Base-by-base conservation (phyloP, 768 basidiomycete genomes). In the Phylloporus scabripes region DNA sequence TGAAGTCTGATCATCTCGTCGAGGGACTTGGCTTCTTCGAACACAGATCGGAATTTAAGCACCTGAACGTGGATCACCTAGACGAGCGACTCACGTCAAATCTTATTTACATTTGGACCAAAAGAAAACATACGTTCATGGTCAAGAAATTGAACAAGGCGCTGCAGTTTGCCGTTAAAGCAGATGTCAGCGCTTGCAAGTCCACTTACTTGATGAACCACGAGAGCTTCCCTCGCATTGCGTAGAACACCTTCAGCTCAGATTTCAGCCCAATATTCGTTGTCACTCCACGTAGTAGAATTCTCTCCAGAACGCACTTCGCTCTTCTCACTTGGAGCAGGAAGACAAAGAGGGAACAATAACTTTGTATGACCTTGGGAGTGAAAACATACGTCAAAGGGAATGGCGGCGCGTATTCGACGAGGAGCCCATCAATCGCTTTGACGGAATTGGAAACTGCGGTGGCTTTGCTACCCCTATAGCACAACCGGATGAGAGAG, bases 381-480 rank as follows among this genome's bases (percentile, higher is more conserved):
- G 78, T 76, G 56, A 90, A 87, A 41, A 91, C 76, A 61, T 92
- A 92, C 1, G 82, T 83, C 59, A 92, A 63, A 5, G 90, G 89
- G 57, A 89, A 91, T 1, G 90, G 85, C 2, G 86, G 74, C 6
- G 84, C 81, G 54, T 92, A 92, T 71, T 91, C 89, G n/a, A 86
- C 70, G 9, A 73, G 65, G 9, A 92, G 70, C 0, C 81, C 84
- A 28, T 83, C 81, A 18, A 91, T 73, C 1, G 79, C 78, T 58
- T 74, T 77, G 34, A 90, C 77, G 1, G 81, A 85, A 37, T 74
- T 71, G 21, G 64, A 65, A 26, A 78, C 74, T n/a, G 66, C 66
- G 17, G 66, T 62, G 11, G 74, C 74, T 52, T 72, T 75, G 46
- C 60, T 65, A 20, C 81, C 79, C 17, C 81, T 74, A 60, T 83